Percentiles rank a stretch among this genome's conserved stretches.
Conservation (phyloP, 495 filamentous ascomycete species). For the Neurospora tetraspora region DNA sequence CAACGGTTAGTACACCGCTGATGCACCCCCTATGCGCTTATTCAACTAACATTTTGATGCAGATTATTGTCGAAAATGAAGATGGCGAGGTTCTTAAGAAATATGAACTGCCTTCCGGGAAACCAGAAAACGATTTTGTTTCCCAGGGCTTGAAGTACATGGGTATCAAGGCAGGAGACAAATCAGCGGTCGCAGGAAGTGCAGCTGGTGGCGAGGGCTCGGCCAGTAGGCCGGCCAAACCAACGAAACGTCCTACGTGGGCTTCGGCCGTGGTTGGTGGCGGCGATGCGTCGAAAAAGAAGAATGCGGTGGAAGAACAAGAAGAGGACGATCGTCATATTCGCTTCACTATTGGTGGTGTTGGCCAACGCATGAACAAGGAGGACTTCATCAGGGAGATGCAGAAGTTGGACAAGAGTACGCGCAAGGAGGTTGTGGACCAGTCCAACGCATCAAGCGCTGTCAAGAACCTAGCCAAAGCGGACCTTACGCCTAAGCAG, state of each 20-base stretch:
- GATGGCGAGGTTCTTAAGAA: constrained; percentile 97
- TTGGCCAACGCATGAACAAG: constrained; percentile 73
- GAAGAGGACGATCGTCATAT: constrained; percentile 67
- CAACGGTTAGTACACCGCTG: constrained; percentile 44
- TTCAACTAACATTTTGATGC: constrained; percentile 11
- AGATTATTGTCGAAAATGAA: constrained; percentile 95
- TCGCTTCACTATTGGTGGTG: constrained; percentile 74
- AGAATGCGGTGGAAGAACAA: constrained; percentile 38
- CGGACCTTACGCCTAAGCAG: constrained; percentile 21
- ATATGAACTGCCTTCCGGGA: constrained; percentile 67
- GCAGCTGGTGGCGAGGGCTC: constrained; percentile 4
- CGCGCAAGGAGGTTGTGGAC: constrained; percentile 60
- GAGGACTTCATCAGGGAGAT: constrained; percentile 84
- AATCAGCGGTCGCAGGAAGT: constrained; percentile 12
- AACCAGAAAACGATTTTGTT: constrained; percentile 28
- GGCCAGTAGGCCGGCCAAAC: background rate
- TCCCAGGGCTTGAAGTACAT: constrained; percentile 36
- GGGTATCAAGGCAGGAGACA: constrained; percentile 31
- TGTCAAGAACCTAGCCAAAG: constrained; percentile 47
- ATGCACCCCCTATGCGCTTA: background rate
- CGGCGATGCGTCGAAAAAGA: constrained; percentile 31
- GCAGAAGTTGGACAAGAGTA: constrained; percentile 66
- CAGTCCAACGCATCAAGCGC: constrained; percentile 51
- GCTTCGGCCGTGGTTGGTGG: constrained; percentile 46
- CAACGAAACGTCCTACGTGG: constrained; percentile 11